A percentile compares a stretch with the other conserved stretches of the same genome.
Conservation (phyloP, 2,329 filamentous ascomycete species). For the Penicillium sp. region DNA sequence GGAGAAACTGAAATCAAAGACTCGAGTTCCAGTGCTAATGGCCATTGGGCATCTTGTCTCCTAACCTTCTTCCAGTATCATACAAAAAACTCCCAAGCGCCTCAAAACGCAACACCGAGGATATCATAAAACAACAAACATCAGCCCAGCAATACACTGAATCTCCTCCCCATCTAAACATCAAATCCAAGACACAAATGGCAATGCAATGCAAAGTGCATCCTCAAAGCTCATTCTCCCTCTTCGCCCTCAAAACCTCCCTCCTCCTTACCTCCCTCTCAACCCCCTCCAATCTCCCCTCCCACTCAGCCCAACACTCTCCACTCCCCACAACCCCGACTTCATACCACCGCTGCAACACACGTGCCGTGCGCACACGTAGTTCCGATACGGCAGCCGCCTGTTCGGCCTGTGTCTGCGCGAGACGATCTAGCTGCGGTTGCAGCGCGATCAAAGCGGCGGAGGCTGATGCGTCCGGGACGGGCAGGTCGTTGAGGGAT, state of each 20-base stretch:
- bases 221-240: conserved; percentile 53
- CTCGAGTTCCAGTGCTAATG: background rate
- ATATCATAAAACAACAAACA: background rate
- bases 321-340: conserved; percentile 71
- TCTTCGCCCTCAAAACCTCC: conserved; percentile 63
- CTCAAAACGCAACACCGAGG: background rate
- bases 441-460: conserved; percentile 50
- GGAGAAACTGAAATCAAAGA: background rate
- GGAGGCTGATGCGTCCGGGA: conserved; percentile 51
- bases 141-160: background rate
- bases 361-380: conserved; percentile 51
- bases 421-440: conserved; percentile 48
- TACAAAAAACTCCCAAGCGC: background rate
- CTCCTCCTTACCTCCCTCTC: conserved; percentile 70
- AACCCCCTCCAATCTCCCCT: conserved; percentile 68
- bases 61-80: too few relatives aligned
- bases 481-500: conserved; percentile 55
- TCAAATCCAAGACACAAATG: conserved; percentile 22
- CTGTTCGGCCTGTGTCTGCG: conserved; percentile 47
- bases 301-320: conserved; percentile 72
- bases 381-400: conserved; percentile 49
- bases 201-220: background rate
- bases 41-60: background rate
- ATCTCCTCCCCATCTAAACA: background rate
- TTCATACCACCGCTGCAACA: conserved; percentile 76